Base-by-base conservation (phyloP, 2,329 filamentous ascomycete species). In the Arachnopeziza araneosa region DNA sequence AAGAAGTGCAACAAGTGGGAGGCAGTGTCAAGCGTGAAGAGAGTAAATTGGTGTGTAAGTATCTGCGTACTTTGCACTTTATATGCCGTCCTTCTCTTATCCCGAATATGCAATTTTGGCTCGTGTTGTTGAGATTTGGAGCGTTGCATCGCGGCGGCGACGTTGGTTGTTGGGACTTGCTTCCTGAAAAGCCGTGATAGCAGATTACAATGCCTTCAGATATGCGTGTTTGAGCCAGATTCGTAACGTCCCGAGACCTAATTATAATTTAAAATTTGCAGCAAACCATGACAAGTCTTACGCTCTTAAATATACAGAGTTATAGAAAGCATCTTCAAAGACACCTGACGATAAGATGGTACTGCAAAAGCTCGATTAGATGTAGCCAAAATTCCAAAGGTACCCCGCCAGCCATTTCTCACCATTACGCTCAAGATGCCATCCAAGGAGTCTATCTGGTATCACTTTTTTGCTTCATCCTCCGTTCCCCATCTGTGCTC, bases 401-500 rank as follows among this genome's bases (percentile, higher is more conserved):
- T 4, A 44, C 36, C 36, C 6, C 17, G 36, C 36, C 12, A 4
- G 17, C 36, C 36, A 14, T 19, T 12, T 44, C 36, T 19, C 17
- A 6, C 36, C 36, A 44, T 19, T 19, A 44, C 36, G 6, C 36
- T 44, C 12, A 44, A 44, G 17, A 44, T 44, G 17, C 36, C 6
- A 19, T 3, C 12, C 36, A 12, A 14, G 17, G 12, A 44, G 36
- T 44, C 36, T 44, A 44, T 44, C 12, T 14, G 36, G 36, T 44
- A 44, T 44, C 36, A 44, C 36, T 44, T 44, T 19, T 44, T 54
- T 3, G 52, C 9, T 49, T 63, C 66, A 8, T 60, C 76, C 53
- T 81, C 78, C 49, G 77, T 83, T 56, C 89, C 89, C 93, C 93
- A 97, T 72, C 93, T 80, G 56, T 84, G 83, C 30, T 85, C 88